Evolutionary conservation across 805 yeast species (phyloP), one percentile per base, ranked within the genome.

Genomic region (Cyberlindnera mississippiensis): DNA sequence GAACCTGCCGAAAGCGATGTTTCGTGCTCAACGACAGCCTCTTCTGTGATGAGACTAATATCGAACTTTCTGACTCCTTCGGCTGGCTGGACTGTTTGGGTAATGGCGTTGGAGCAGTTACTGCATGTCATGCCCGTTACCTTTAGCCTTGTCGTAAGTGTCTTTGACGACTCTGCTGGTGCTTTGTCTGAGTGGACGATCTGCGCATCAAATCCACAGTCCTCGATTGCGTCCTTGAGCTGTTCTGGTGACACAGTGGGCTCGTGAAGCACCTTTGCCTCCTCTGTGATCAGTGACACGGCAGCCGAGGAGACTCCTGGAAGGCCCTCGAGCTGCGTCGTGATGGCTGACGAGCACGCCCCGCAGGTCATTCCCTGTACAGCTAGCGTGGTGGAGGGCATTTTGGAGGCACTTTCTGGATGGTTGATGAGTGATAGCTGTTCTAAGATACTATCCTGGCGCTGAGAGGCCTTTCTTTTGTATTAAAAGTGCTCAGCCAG

Each of bases 321-420:
- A 9, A 75, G 42, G 1, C 53, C 51, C 41, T 68, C 63, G 14
- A 87, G 60, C 2, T 82, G 81, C n/a, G 63, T 60, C 1, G 81
- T 75, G 27, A 91, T 78, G 1, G 90, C 65, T 4, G 79, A 68
- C 1, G 85, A 73, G 59, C 98, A 91, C 1, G 95, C 75, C 2
- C 93, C 82, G 57, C 97, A 91, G 2, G 98, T 90, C 97, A 90
- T 91, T 2, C 97, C 97, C 37, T 48, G 47, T 26, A 57, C 50
- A 6, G 54, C 41, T 4, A 57, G 41, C 15, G 51, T 42, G 4
- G 61, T 55, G 5, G 32, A 35, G 15, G 30, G 38, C 48, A 44
- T 44, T 6, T 9, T 20, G 24, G 9, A 9, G 9, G 9, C 24
- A n/a, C n/a, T 10, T n/a, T n/a, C 31, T 28, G 27, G 27, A 24